phyloP scores from a whole-genome alignment of 331 rosid genomes.

The Dryas integrifolia region DNA sequence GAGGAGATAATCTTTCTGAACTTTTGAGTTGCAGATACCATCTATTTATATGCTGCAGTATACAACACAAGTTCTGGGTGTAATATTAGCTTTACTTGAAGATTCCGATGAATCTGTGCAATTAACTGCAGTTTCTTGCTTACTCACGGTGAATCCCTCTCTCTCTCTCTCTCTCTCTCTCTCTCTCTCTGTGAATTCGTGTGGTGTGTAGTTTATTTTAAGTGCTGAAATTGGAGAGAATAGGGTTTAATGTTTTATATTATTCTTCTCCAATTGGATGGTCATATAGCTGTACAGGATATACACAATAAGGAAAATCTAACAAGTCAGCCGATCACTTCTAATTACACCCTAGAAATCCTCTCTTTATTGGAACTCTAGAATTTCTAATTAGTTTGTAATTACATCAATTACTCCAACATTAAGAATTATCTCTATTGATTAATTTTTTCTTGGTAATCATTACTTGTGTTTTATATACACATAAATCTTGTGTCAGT shows the following conservation, averaged over 20 bases:
- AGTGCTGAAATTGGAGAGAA: too few relatives aligned
- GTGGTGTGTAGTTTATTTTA: neutral
- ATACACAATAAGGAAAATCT: too few relatives aligned
- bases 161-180: neutral
- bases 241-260: too few relatives aligned
- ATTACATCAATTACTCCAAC: too few relatives aligned
- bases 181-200: neutral
- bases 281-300: too few relatives aligned
- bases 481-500: slow-evolving; percentile 10
- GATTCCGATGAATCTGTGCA: slow-evolving; percentile 91
- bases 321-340: too few relatives aligned
- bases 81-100: slow-evolving; percentile 83
- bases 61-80: slow-evolving; percentile 85
- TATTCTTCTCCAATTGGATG: too few relatives aligned
- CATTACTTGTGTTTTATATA: neutral
- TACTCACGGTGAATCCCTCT: slow-evolving; percentile 59
- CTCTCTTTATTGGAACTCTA: too few relatives aligned
- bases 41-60: slow-evolving; percentile 67
- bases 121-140: slow-evolving; percentile 87
- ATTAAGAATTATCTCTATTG: neutral
- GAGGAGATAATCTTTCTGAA: slow-evolving; percentile 26
- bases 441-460: slow-evolving; percentile 5
- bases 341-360: too few relatives aligned
- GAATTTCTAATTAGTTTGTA: too few relatives aligned
- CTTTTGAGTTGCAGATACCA: slow-evolving; percentile 67